A percentile compares a stretch with the other conserved stretches of the same genome.
phyloP scores from a whole-genome alignment of 352 stramenopile genomes.

The Pseudoperonospora humuli region DNA sequence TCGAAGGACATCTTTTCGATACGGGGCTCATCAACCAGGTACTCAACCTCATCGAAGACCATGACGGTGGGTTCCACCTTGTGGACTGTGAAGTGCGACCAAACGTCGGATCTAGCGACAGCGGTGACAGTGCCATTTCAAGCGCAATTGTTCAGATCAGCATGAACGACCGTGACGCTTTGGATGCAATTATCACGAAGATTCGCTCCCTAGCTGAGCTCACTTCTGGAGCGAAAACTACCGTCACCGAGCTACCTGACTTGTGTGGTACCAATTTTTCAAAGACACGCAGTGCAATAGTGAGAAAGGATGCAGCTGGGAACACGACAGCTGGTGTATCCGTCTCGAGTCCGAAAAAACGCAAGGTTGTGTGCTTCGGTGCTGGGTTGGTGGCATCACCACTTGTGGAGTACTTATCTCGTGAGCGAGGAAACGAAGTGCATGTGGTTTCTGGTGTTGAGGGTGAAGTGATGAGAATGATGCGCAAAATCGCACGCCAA shows the following conservation, averaged over 20 bases:
- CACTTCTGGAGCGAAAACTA: conserved; percentile 80
- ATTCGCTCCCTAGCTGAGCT: conserved; percentile 76
- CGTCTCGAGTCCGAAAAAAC: conserved; percentile 53
- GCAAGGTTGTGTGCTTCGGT: conserved; percentile 84
- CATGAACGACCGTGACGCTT: conserved; percentile 57
- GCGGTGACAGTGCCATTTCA: conserved; percentile 31
- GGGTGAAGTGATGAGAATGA: conserved; percentile 59
- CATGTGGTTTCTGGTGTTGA: conserved; percentile 70
- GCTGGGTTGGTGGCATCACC: conserved; percentile 76
- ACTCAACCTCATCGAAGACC: conserved; percentile 89
- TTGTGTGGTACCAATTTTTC: conserved; percentile 74
- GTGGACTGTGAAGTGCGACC: conserved; percentile 86
- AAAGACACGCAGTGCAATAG: conserved; percentile 38
- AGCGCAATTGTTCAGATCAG: conserved; percentile 78
- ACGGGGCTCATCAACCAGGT: conserved; percentile 94
- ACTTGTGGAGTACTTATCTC: conserved; percentile 82
- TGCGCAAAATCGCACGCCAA: conserved; percentile 53
- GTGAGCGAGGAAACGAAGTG: conserved; percentile 59
- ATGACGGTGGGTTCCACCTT: conserved; percentile 85
- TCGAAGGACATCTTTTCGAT: conserved; percentile 94
- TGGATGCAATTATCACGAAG: conserved; percentile 85
- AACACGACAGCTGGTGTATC: conserved; percentile 32
- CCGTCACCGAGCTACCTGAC: conserved; percentile 71
- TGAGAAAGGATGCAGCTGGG: conserved; percentile 47
- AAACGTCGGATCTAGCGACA: conserved; percentile 44